Conservation (phyloP, 495 filamentous ascomycete species). For the Chaetomium cochliodes region DNA sequence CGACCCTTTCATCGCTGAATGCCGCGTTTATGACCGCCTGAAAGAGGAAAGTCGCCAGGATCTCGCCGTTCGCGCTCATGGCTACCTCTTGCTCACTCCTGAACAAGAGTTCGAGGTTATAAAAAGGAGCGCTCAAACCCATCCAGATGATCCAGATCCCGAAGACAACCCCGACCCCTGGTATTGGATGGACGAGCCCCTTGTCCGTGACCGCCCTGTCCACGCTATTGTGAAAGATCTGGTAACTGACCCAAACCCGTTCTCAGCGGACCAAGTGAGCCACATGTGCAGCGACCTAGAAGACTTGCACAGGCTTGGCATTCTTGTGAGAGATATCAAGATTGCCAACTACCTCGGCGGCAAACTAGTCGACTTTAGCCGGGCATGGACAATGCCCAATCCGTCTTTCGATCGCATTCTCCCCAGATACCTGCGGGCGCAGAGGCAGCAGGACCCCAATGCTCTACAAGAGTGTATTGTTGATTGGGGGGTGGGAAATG, state of each 20-base stretch:
- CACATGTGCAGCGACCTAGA: slow-evolving; percentile 19
- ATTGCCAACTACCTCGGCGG: slow-evolving; percentile 21
- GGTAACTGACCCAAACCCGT: neutral
- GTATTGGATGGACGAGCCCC: slow-evolving; percentile 7
- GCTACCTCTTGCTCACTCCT: slow-evolving; percentile 21
- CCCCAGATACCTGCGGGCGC: neutral
- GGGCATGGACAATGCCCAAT: slow-evolving; percentile 21
- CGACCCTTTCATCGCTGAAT: slow-evolving; percentile 25
- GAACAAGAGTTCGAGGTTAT: slow-evolving; percentile 16
- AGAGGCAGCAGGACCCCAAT: neutral
- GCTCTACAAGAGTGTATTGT: neutral
- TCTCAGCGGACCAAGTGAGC: slow-evolving; percentile 1
- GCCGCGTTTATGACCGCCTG: slow-evolving; percentile 25
- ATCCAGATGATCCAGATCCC: neutral
- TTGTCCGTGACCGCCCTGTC: slow-evolving; percentile 6
- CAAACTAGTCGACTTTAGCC: slow-evolving; percentile 27
- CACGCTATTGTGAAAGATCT: slow-evolving; percentile 27
- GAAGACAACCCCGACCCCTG: neutral
- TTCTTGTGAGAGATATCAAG: slow-evolving; percentile 21
- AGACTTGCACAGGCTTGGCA: slow-evolving; percentile 21
- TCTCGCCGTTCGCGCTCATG: slow-evolving; percentile 20
- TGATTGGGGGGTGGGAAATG: neutral
- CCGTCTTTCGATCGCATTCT: neutral
- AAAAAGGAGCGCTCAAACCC: neutral
- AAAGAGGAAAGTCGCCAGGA: slow-evolving; percentile 16